These are phyloP conservation scores for Tricholoma bakamatsutake DNA, from an alignment of 768 basidiomycete genomes.

Conservation along the genomic window DNA sequence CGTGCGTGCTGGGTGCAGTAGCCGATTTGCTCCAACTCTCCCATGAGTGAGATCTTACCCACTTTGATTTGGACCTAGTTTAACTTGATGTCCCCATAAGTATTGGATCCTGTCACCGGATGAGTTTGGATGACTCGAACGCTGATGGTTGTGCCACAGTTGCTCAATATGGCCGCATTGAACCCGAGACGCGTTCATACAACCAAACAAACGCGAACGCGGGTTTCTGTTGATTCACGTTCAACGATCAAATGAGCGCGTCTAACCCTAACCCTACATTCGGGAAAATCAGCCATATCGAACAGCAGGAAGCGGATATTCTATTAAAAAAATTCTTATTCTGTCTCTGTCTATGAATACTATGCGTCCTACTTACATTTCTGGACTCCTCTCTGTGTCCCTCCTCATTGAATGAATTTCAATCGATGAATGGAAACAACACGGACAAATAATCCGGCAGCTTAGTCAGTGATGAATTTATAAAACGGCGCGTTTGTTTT, in stretches of 20 bases:
- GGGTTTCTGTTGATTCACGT: constrained; percentile 3
- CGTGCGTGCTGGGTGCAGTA: no score
- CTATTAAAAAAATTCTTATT: neutral
- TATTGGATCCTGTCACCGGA: neutral
- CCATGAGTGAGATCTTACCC: no score
- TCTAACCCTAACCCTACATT: neutral
- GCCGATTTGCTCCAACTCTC: no score
- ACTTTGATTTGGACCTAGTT: neutral
- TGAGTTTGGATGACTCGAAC: neutral
- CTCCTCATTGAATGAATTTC: constrained; percentile 6
- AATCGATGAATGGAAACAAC: neutral
- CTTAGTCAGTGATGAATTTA: constrained; percentile 27
- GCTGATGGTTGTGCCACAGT: neutral
- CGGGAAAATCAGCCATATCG: neutral
- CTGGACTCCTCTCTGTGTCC: neutral
- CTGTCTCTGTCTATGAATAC: neutral
- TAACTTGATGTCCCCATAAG: neutral
- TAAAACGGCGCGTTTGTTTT: constrained; percentile 25
- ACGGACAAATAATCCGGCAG: constrained; percentile 8
- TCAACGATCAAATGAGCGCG: neutral
- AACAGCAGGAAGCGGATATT: neutral
- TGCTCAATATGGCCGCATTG: neutral
- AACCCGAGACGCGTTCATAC: constrained; percentile 7
- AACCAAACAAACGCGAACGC: constrained; percentile 5
- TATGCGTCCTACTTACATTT: neutral